These are phyloP conservation scores for Sarcodon aspratus DNA, from an alignment of 768 basidiomycete genomes.

Conservation along the genomic window DNA sequence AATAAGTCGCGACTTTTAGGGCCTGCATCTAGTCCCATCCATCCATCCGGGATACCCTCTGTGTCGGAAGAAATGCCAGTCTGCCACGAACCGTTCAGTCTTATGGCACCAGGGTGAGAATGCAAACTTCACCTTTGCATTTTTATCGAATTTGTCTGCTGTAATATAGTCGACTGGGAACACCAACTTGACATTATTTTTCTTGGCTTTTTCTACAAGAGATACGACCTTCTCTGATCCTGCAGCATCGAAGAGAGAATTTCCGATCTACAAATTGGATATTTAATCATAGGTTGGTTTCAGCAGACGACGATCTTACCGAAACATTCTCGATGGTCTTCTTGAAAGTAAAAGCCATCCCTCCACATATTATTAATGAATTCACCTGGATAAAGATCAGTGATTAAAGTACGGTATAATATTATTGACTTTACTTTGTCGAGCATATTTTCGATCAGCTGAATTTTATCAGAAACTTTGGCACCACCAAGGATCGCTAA, in stretches of 20 bases:
- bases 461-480: slow-evolving; percentile 98
- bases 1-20: slow-evolving; percentile 75
- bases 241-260: slow-evolving; percentile 85
- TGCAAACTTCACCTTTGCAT: slow-evolving; percentile 55
- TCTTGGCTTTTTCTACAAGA: slow-evolving; percentile 86
- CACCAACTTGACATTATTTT: slow-evolving; percentile 85
- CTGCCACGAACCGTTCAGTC: slow-evolving; percentile 22
- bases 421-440: slow-evolving; percentile 58
- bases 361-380: slow-evolving; percentile 92
- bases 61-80: slow-evolving; percentile 65
- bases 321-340: slow-evolving; percentile 76
- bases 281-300: slow-evolving; percentile 1
- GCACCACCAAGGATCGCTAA: slow-evolving; percentile 97
- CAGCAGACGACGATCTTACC: slow-evolving; percentile 26
- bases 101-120: neutral
- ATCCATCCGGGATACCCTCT: slow-evolving; percentile 83
- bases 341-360: slow-evolving; percentile 99
- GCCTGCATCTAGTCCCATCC: slow-evolving; percentile 94
- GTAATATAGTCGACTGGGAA: slow-evolving; percentile 94
- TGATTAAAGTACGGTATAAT: neutral
- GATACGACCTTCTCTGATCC: slow-evolving; percentile 78
- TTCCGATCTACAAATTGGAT: slow-evolving; percentile 57
- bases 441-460: slow-evolving; percentile 97
- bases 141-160: slow-evolving; percentile 91
- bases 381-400: slow-evolving; percentile 50